Conservation (phyloP, 306 rosid genomes). For the Leucaena leucocephala region DNA sequence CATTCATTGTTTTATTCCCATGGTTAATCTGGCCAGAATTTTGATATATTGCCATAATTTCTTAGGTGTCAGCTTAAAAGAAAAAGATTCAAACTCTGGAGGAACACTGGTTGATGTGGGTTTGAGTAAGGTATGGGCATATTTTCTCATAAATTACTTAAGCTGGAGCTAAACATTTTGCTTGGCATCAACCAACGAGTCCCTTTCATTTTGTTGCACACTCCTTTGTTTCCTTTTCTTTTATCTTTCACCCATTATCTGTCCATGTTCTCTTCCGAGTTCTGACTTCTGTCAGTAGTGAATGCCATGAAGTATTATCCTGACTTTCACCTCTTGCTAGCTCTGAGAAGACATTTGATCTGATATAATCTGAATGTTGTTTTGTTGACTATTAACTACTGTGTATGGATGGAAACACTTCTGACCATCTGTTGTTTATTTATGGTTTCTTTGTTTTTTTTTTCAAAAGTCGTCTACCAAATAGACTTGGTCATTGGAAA, state of each 20-base stretch:
- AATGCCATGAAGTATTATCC: conserved; percentile 21
- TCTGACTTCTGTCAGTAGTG: conserved; percentile 10
- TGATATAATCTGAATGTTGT: conserved; percentile 29
- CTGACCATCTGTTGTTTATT: conserved; percentile 13
- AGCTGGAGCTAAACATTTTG: conserved; percentile 7
- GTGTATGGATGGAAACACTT: conserved; percentile 21
- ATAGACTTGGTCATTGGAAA: background rate
- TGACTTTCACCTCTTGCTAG: conserved; percentile 9
- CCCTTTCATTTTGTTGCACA: background rate
- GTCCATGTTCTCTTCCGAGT: conserved; percentile 5
- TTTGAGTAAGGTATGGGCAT: conserved; percentile 70
- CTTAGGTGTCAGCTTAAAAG: conserved; percentile 76
- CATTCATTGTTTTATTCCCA: conserved; percentile 31
- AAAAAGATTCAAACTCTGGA: conserved; percentile 49
- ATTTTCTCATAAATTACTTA: conserved; percentile 27
- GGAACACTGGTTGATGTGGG: conserved; percentile 92
- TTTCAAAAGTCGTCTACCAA: background rate
- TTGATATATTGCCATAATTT: conserved; percentile 42
- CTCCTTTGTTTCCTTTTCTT: conserved; percentile 9
- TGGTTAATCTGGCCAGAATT: conserved; percentile 15
- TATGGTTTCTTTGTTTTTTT: background rate
- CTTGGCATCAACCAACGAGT: background rate
- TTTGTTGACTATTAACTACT: conserved; percentile 19
- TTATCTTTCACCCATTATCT: background rate
- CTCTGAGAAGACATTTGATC: conserved; percentile 8